Evolutionary conservation across 2,329 filamentous ascomycete species (phyloP), one percentile per base, ranked within the genome.

Genomic region (Scedosporium boydii): DNA sequence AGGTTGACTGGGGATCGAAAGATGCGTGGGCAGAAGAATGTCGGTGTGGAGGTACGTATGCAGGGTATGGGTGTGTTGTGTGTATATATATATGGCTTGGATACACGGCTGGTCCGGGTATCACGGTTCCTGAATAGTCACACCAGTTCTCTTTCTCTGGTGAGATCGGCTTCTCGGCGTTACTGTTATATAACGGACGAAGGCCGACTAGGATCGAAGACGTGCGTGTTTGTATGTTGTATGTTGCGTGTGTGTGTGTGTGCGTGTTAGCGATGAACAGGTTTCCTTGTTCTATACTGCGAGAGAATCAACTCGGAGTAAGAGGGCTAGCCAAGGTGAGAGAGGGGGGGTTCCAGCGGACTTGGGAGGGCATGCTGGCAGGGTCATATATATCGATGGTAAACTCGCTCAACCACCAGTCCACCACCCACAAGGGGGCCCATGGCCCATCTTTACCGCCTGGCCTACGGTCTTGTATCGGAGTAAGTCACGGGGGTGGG

Each of bases 401-500:
- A 38, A 38, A 38, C 34, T 38, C 51, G 18, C 44, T 48, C 44
- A 48, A 18, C 18, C 44, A 48, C 44, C 18, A 46, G 6, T 9
- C 29, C 44, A 46, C 44, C 18, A 48, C 44, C 2, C 34, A 48
- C 44, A 48, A 48, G 44, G 44, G 18, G 44, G 6, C 14, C 44
- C 34, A 38, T 34, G 44, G 44, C 44, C 14, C 21, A 6, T 38
- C 38, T 41, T 59, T 48, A 46, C 58, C 58, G 58, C 34, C 34
- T 38, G 34, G 34, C 7, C 58, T 16, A 46, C 42, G 42, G 1
- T 46, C 44, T 46, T 59, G 58, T 46, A 58, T 38, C 21, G 41
- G 38, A 16, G 58, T 29, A 46, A 41, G 58, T 59, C 41, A 48
- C 26, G 41, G 58, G 58, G 58, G 56, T 58, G 56, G 51, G 51